Evolutionary conservation across 2,329 filamentous ascomycete species (phyloP), one percentile per base, ranked within the genome.

Genomic region (Aspergillus unguis): DNA sequence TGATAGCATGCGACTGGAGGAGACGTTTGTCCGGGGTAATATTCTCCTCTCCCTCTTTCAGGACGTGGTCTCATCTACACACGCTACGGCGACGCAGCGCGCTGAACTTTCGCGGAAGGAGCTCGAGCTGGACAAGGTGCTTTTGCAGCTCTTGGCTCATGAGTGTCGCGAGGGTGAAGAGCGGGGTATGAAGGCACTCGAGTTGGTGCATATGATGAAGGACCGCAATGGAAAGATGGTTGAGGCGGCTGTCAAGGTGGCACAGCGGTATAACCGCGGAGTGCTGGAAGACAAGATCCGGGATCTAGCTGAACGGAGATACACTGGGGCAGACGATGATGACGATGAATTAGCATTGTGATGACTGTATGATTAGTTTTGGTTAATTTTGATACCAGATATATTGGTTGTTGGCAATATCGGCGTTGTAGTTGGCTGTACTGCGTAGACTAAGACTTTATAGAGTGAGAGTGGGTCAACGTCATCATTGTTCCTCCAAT

Each of bases 81-180:
- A 84, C 53, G 80, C 83, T 1, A 82, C 81, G 0, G 77, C 84
- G 48, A 73, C 80, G 5, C 87, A 92, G 67, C 85, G 86, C 48
- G 72, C 79, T 1, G 81, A 84, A 42, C 80, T 96, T 10, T 80
- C 83, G 10, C 80, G 84, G 36, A 80, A 90, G 50, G 89, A 95
- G 70, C 76, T 95, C 41, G 90, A 95, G 41, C 84, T 95, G 35
- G 92, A 99, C 76, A 96, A 96, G 76, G 85, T 87, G 40, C 77
- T 99, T 46, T 77, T 99, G 58, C 91, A 96, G 75, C 81, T 97
- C 68, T 78, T 99, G 65, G 92, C 90, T 2, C 77, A 87, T 5
- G 94, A 97, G 76, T 99, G 94, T 69, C 85, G 91, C 54, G 90
- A 94, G 60, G 90, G 91, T 41, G 94, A 99, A 70, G 92, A 97